Evolutionary conservation across 345 rosid species (phyloP), one percentile per base, ranked within the genome.

Genomic region (Populus simonii): DNA sequence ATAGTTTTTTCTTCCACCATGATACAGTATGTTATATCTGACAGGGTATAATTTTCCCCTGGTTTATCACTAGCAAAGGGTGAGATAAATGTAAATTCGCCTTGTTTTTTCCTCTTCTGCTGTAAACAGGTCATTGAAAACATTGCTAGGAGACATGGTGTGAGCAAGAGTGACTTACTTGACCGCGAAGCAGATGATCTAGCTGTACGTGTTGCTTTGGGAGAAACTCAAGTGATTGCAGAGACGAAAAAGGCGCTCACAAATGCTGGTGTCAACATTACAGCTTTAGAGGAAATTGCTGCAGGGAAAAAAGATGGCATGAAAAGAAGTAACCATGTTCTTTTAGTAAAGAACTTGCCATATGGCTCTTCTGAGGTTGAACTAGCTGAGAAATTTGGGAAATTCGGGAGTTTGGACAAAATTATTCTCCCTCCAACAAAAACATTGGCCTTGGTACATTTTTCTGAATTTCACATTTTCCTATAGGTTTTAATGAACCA

Each of bases 121-220:
- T 20, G 33, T 27, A 20, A 63, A 65, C 82, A 95, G 99, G 86
- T 93, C 74, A 90, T 92, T 76, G 99, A 92, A 83, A 90, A 92
- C 86, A 86, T 93, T 75, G 93, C 92, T 51, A 87, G 99, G 82
- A 89, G 86, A 83, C 89, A 83, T 84, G 96, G 99, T 38, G 89
- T 96, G 61, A 91, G 92, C 81, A 96, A 96, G 87, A 86, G 98
- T 84, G 96, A 96, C 76, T 87, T 96, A 35, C 97, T 96, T 81
- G 97, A 93, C 84, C 89, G 88, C 62, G 96, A 92, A 80, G 86
- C 93, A 62, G 92, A 90, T 87, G 99, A 93, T 87, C 97, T 92
- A 85, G 97, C 96, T 36, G 98, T 93, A 45, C 99, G 97, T 68
- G 84, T 92, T 81, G 99, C 99, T 82, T 85, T 96, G 87, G 99